phyloP scores from a whole-genome alignment of 2,329 filamentous ascomycete species.

The Fusarium sp. region DNA sequence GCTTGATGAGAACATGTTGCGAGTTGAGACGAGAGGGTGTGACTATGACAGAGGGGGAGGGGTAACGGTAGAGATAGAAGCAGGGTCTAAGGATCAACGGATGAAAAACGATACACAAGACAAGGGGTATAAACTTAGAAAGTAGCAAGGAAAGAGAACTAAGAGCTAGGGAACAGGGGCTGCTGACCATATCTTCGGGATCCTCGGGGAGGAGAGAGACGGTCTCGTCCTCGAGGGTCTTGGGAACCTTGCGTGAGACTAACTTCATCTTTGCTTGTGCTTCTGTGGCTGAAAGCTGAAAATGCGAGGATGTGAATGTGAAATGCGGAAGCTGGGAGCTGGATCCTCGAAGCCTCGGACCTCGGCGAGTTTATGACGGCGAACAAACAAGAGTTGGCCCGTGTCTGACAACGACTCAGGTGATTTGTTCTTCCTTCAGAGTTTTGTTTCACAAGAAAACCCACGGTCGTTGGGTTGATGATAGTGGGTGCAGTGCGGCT shows the following conservation, averaged over 20 bases:
- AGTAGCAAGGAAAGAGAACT: conserved; percentile 17
- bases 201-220: conserved; percentile 61
- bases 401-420: conserved; percentile 28
- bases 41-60: conserved; percentile 34
- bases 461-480: conserved; percentile 11
- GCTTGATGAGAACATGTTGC: conserved; percentile 6
- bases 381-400: conserved; percentile 31
- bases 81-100: conserved; percentile 25
- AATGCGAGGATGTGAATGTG: conserved; percentile 1
- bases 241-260: conserved; percentile 55
- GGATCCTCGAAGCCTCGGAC: conserved; percentile 25
- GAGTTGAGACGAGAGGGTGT: conserved; percentile 34
- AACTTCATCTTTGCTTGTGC: conserved; percentile 56
- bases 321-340: background rate
- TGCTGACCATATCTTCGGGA: conserved; percentile 62
- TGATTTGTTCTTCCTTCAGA: background rate
- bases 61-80: conserved; percentile 35
- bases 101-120: conserved; percentile 17
- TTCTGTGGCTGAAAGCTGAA: conserved; percentile 31
- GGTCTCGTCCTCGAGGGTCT: conserved; percentile 57
- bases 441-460: conserved; percentile 5
- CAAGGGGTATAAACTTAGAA: conserved; percentile 26
- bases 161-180: conserved; percentile 15
- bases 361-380: conserved; percentile 29
- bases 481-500: conserved; percentile 6